These are phyloP conservation scores for Myxozyma lipomycoides DNA, from an alignment of 805 yeast genomes.

Conservation along the genomic window DNA sequence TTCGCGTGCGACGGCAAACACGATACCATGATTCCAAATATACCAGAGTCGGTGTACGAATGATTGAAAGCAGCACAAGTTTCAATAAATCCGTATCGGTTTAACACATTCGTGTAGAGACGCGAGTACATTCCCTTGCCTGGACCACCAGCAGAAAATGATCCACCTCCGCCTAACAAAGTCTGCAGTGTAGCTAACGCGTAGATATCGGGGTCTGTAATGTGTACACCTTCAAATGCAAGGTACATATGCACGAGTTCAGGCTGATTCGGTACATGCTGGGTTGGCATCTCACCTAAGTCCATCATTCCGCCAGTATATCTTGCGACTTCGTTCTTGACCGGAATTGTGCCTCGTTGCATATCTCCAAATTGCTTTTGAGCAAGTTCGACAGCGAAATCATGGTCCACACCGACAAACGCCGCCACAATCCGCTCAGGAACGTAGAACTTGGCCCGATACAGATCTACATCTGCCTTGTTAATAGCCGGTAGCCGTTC, in stretches of 20 bases:
- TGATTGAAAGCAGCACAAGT: slow-evolving; percentile 85
- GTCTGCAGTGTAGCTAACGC: slow-evolving; percentile 88
- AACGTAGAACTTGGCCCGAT: slow-evolving; percentile 61
- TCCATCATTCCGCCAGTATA: slow-evolving; percentile 52
- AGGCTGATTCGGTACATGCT: slow-evolving; percentile 44
- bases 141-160: slow-evolving; percentile 98
- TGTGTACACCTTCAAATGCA: slow-evolving; percentile 83
- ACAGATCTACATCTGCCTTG: slow-evolving; percentile 51
- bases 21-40: slow-evolving; percentile 83
- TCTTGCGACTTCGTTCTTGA: slow-evolving; percentile 40
- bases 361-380: slow-evolving; percentile 62
- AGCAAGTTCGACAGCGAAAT: slow-evolving; percentile 60
- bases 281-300: slow-evolving; percentile 19
- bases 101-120: slow-evolving; percentile 83
- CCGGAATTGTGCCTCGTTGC: slow-evolving; percentile 34
- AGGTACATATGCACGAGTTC: slow-evolving; percentile 81
- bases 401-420: slow-evolving; percentile 78
- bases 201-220: slow-evolving; percentile 79
- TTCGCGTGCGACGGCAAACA: slow-evolving; percentile 85
- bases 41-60: slow-evolving; percentile 82
- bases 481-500: slow-evolving; percentile 59
- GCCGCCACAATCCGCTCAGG: slow-evolving; percentile 84
- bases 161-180: slow-evolving; percentile 92
- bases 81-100: slow-evolving; percentile 87
- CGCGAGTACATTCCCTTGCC: slow-evolving; percentile 98